Percentiles rank a stretch among this genome's conserved stretches.
These are phyloP conservation scores for Microdochium nivale DNA, from an alignment of 2,329 filamentous ascomycete species.

Conservation along the genomic window DNA sequence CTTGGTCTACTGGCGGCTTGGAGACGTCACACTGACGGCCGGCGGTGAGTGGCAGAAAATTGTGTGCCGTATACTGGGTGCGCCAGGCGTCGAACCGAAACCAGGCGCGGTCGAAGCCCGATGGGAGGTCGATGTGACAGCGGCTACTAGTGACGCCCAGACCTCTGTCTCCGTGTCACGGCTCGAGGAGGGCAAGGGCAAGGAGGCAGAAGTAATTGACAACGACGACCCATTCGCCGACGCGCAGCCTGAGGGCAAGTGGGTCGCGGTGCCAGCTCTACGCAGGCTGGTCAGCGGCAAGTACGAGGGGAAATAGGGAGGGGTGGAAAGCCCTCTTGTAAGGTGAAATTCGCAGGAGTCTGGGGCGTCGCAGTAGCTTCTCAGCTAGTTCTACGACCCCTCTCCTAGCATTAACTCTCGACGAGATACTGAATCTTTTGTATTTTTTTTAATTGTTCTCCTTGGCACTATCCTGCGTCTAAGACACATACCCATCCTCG, in stretches of 20 bases:
- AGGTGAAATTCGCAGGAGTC: no score
- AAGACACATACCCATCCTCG: no score
- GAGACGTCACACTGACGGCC: conserved; percentile 60
- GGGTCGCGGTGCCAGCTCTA: conserved; percentile 56
- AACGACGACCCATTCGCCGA: conserved; percentile 66
- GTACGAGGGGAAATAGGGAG: neutral
- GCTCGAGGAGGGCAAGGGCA: conserved; percentile 44
- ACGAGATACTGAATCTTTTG: neutral
- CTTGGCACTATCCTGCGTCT: neutral
- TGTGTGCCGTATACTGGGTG: conserved; percentile 69
- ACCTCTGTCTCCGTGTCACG: conserved; percentile 53
- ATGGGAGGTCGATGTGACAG: conserved; percentile 53
- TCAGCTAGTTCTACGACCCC: neutral
- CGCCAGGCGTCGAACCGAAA: conserved; percentile 60
- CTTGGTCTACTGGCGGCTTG: conserved; percentile 72
- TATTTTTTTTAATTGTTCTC: neutral
- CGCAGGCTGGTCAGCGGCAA: neutral
- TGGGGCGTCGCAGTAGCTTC: no score
- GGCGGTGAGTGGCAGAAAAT: conserved; percentile 62
- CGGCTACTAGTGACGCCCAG: conserved; percentile 33
- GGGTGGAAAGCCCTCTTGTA: neutral
- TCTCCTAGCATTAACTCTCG: neutral
- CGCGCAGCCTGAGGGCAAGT: conserved; percentile 34
- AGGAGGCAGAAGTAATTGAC: conserved; percentile 29
- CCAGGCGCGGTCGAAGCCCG: conserved; percentile 73